Evolutionary conservation across 2,329 filamentous ascomycete species (phyloP).

Genomic region (Trichoderma lentiforme): DNA sequence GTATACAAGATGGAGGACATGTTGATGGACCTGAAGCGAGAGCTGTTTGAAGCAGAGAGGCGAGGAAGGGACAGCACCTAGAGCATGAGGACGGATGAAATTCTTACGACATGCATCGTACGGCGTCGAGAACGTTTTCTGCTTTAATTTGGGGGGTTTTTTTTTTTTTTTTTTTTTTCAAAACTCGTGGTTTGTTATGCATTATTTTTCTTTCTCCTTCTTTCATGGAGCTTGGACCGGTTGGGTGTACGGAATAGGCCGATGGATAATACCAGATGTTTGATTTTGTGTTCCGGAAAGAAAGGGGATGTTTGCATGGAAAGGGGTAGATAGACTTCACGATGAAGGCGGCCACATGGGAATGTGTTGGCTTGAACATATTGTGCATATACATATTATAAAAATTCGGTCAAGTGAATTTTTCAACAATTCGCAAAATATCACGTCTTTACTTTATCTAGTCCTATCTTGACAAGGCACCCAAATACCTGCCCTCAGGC

Average conservation of each 20-base stretch:
- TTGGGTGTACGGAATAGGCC: not conserved
- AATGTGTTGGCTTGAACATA: not conserved
- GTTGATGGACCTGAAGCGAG: constrained; percentile 73
- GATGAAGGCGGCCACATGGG: not conserved
- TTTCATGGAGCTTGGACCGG: not conserved
- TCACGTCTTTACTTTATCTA: not conserved
- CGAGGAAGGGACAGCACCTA: constrained; percentile 42
- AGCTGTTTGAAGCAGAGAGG: constrained; percentile 67
- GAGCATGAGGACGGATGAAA: constrained; percentile 24
- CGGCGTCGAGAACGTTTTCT: constrained; percentile 5
- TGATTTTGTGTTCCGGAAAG: not conserved
- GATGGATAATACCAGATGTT: constrained; percentile 8
- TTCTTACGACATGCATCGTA: constrained; percentile 19
- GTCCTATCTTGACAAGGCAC: not conserved
- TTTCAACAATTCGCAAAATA: not conserved
- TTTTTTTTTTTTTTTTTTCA: not conserved
- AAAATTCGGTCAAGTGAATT: not conserved
- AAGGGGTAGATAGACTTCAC: not conserved
- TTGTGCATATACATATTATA: not conserved
- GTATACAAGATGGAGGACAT: constrained; percentile 72
- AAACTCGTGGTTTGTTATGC: not conserved
- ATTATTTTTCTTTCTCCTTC: not conserved
- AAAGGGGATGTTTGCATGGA: not conserved
- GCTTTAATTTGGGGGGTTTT: not conserved
- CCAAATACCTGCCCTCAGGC: not conserved